Percentiles rank a stretch among this genome's conserved stretches.
Evolutionary conservation across 306 rosid genomes (phyloP).

Genomic region (Prunus kanzakura): DNA sequence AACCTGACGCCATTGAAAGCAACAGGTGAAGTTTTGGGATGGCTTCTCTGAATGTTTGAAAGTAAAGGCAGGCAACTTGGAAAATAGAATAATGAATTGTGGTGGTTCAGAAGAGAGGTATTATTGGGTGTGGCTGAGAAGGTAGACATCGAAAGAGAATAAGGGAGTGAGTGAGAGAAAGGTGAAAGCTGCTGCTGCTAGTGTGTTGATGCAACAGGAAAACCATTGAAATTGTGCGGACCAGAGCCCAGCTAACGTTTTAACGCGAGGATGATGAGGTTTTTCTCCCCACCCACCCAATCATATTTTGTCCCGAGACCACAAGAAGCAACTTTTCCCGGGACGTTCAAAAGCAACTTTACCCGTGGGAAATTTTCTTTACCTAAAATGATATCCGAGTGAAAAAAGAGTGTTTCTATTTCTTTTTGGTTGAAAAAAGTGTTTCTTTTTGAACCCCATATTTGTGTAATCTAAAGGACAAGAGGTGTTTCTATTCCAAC

Average conservation of each 20-base stretch:
- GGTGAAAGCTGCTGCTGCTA: background rate
- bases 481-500: too few species aligned
- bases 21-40: conserved; percentile 22
- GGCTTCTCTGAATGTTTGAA: background rate
- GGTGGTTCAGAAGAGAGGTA: conserved; percentile 28
- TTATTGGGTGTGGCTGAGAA: conserved; percentile 24
- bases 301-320: too few species aligned
- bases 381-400: too few species aligned
- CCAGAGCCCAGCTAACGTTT: background rate
- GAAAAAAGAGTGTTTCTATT: too few species aligned
- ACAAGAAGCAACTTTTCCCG: background rate
- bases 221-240: conserved; percentile 19
- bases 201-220: background rate
- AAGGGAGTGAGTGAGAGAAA: background rate
- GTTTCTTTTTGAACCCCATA: too few species aligned
- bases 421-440: too few species aligned
- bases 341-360: background rate
- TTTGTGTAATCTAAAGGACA: too few species aligned
- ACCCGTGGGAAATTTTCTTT: too few species aligned
- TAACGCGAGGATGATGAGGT: background rate
- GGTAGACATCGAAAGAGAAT: conserved; percentile 50
- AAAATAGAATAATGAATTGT: conserved; percentile 11
- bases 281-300: background rate
- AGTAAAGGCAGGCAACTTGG: conserved; percentile 4
- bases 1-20: conserved; percentile 27